Base-by-base conservation (phyloP, 768 basidiomycete genomes). In the Russula foetens region DNA sequence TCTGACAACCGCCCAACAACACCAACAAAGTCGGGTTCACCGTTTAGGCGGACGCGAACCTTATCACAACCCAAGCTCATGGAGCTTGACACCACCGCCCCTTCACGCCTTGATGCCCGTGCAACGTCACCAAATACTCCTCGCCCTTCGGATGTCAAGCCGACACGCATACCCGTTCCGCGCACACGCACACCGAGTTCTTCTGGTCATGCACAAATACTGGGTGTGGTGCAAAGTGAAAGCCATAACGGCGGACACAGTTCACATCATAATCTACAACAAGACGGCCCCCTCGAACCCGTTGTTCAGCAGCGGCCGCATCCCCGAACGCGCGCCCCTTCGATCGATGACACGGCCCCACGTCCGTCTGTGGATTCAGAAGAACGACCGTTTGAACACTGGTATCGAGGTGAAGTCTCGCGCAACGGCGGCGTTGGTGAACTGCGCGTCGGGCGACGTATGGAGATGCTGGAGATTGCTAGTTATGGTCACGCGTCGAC, bases 371-470 rank as follows among this genome's bases (percentile, higher is more conserved):
- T 74, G 26, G 89, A 92, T 24, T 90, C 88, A 6, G 89, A 90
- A 62, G 90, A 92, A 69, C 81, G 81, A 15, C 90, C 90, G 0
- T 92, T 86, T 61, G 89, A 92, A 67, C 90, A 93, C 67, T 92
- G 90, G 90, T 93, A 93, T 69, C 84, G 90, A 51, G 90, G 90
- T 1, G 90, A 93, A 66, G 81, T 90, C 5, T 85, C 90, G 14
- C 79, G 90, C 50, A 93, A 93, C 68, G 90, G 90, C 26, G 90
- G 90, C n/a, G 89, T 92, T 12, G 90, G 90, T 51, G 90, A 92
- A 71, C 74, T 90, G 56, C 80, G 85, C 23, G 84, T 92, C 2
- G 90, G 82, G 2, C 78, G 80, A 66, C 79, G 85, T 59, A 78
- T 85, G 71, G 90, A 93, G 71, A 92, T 93, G 90, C 70, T 93